Conservation (phyloP, 306 rosid species). For the Dryas drummondii region DNA sequence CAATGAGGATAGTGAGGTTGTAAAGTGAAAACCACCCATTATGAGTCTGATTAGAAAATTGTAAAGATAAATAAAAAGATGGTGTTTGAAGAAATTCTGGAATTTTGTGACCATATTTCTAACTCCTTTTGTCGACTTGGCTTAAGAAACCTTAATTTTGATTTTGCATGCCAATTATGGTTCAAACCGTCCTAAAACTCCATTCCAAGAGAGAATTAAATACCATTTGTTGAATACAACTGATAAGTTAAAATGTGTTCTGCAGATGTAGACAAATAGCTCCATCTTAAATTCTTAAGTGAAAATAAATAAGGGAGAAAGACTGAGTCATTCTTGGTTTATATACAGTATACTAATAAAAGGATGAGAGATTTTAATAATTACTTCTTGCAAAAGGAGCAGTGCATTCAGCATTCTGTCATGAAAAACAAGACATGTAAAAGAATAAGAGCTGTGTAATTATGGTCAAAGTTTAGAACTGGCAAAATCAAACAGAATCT, state of each 20-base stretch:
- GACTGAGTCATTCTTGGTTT: not conserved
- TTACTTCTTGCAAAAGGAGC: not conserved
- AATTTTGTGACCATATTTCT: not conserved
- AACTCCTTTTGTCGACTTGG: not conserved
- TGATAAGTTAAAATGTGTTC: not conserved
- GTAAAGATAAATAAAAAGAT: not conserved
- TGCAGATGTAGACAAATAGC: too few relatives aligned
- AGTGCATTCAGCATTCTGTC: not conserved
- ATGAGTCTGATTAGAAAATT: not conserved
- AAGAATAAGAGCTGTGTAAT: not conserved
- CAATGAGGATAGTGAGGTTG: not conserved
- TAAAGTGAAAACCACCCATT: slow-evolving; percentile 8
- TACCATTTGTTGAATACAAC: not conserved
- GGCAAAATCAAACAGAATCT: not conserved
- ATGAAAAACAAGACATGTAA: not conserved
- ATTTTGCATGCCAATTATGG: too few relatives aligned
- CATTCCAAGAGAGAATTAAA: too few relatives aligned
- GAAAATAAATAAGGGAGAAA: not conserved
- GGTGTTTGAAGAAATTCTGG: not conserved
- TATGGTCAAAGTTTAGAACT: not conserved
- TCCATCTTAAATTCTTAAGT: too few relatives aligned
- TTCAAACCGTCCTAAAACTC: too few relatives aligned
- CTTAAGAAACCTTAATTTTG: not conserved
- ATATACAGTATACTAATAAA: not conserved
- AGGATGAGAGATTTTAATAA: not conserved